These are phyloP conservation scores for Calonectria pteridis DNA, from an alignment of 2,329 filamentous ascomycete genomes.

Conservation along the genomic window DNA sequence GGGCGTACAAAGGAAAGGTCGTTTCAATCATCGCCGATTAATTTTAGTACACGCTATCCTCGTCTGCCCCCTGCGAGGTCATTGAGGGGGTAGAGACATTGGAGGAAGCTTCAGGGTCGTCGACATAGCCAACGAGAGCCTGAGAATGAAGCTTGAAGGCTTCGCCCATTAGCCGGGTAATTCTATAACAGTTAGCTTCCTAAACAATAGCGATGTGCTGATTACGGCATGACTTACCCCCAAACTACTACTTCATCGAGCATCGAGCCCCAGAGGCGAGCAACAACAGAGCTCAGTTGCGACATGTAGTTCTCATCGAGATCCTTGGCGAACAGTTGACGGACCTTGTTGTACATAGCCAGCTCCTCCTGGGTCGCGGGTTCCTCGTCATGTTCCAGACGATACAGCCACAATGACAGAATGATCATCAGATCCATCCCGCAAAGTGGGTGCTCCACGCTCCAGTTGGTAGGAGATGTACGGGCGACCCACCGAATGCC, in stretches of 20 bases:
- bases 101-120: conserved; percentile 79
- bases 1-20: conserved; percentile 60
- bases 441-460: conserved; percentile 96
- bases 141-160: conserved; percentile 97
- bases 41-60: conserved; percentile 78
- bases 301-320: conserved; percentile 83
- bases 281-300: conserved; percentile 94
- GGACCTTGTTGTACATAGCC: conserved; percentile 92
- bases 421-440: conserved; percentile 98
- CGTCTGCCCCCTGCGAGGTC: conserved; percentile 78
- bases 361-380: conserved; percentile 86
- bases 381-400: conserved; percentile 98
- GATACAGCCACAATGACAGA: conserved; percentile 97
- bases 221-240: conserved; percentile 82
- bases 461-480: conserved; percentile 98
- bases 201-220: not conserved
- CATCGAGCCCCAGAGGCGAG: conserved; percentile 96
- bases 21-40: conserved; percentile 62
- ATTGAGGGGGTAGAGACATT: conserved; percentile 78
- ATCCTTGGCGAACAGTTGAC: conserved; percentile 91
- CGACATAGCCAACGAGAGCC: conserved; percentile 93
- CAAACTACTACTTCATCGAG: conserved; percentile 98
- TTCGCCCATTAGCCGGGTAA: conserved; percentile 96
- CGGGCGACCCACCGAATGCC: conserved; percentile 98
- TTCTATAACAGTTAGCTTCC: conserved; percentile 62